Percentiles rank a stretch among this genome's conserved stretches.
These are phyloP conservation scores for Phlebiopsis gigantea DNA, from an alignment of 768 basidiomycete species.

Conservation along the genomic window DNA sequence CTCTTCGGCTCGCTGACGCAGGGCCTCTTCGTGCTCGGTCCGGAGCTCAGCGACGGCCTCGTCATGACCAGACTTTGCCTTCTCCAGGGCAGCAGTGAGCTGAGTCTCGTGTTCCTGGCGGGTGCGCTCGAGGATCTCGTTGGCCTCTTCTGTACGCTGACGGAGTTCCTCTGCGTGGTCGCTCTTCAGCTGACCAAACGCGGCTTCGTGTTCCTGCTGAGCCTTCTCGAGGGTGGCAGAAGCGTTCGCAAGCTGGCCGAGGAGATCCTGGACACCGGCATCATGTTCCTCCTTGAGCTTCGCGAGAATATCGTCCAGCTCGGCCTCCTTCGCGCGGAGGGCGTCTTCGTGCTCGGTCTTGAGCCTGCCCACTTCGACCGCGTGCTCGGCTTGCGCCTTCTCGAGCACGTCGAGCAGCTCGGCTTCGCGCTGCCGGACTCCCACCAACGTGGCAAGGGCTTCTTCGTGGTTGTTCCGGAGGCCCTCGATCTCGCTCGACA, in stretches of 20 bases:
- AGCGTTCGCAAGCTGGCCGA: constrained; percentile 27
- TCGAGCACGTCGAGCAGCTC: constrained; percentile 47
- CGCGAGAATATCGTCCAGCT: constrained; percentile 37
- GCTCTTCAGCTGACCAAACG: constrained; percentile 48
- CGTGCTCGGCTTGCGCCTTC: constrained; percentile 45
- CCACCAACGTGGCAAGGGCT: constrained; percentile 44
- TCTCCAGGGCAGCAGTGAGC: constrained; percentile 33
- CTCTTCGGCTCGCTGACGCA: constrained; percentile 47
- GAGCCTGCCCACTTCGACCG: constrained; percentile 41
- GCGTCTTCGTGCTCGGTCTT: constrained; percentile 39
- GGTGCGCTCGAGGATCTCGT: constrained; percentile 42
- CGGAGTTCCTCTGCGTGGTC: constrained; percentile 38
- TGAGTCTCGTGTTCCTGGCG: constrained; percentile 44
- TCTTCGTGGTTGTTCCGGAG: constrained; percentile 58
- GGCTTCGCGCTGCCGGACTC: constrained; percentile 51
- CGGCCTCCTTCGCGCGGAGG: constrained; percentile 35
- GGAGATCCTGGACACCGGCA: constrained; percentile 14
- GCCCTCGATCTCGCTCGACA: constrained; percentile 81
- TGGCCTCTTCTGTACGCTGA: constrained; percentile 50
- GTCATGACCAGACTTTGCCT: constrained; percentile 42
- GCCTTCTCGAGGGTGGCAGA: constrained; percentile 26
- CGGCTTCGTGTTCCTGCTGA: constrained; percentile 53
- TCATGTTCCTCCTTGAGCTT: constrained; percentile 46
- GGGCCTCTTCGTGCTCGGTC: constrained; percentile 44
- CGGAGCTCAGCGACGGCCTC: constrained; percentile 35